Base-by-base conservation (phyloP, 805 yeast genomes). In the Kazachstania martiniae region DNA sequence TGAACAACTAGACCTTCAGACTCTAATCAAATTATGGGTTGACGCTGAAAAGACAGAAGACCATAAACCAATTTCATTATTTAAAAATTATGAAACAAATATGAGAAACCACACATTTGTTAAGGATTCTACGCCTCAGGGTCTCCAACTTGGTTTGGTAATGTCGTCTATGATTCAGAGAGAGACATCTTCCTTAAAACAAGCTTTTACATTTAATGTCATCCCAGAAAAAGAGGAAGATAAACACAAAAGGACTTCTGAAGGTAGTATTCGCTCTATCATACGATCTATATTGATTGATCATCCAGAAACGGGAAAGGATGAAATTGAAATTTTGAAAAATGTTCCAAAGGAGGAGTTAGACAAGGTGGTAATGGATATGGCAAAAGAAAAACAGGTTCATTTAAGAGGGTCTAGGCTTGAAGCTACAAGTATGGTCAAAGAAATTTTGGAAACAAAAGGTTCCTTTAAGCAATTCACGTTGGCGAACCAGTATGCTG, bases 91-190 rank as follows among this genome's bases (percentile, higher is more conserved):
- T 23, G 63, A 60, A 3, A 74, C 66, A 12, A 80, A 78, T 47
- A 56, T 53, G 19, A 53, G 56, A 14, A 66, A 61, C 17, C 73
- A 68, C 42, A 58, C 60, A 1, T 63, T 72, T 33, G 53, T 60
- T 1, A 60, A 59, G 7, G 55, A 56, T 13, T 25, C 43, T 5
- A 50, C 42, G 12, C 39, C 39, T 3, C 33, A 36, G 23, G 59
- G 53, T 2, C 40, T 47, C 12, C 42, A 54, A 18, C 58, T 47
- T 21, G 74, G 71, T 16, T 62, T 70, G 31, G 74, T 66, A 27
- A 70, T 67, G 31, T 64, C 70, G 18, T 77, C 94, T 1, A 74
- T 82, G 78, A 60, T 78, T 33, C 85, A 78, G 44, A 70, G 80
- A 33, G 87, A 82, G 43, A 68, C 68, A 8, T 57, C 64, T 18